Base-by-base conservation (phyloP, 164 flowering plant species). In the Tetrastigma voinierianum region DNA sequence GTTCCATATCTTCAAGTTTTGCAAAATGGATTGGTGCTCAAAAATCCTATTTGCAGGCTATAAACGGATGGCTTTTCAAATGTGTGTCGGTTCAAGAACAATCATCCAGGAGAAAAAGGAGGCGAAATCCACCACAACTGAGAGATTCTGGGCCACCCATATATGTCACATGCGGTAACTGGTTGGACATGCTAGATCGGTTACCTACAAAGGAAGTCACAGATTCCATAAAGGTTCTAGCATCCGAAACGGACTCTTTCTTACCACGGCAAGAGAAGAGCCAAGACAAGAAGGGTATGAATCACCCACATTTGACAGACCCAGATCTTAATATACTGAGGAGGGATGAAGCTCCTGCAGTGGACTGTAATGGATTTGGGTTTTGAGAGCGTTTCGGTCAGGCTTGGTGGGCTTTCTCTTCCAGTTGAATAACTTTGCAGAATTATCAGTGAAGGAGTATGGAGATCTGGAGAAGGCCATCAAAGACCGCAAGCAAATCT, bases 21-120 rank as follows among this genome's bases (percentile, higher is more conserved):
- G 72, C 76, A 1, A 91, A 87, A 70, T 91, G 96, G 97, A 80
- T 85, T 46, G 72, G 54, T 47, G 80, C 92, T 2, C 98, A 89
- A 64, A 85, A 75, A 59, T 77, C 80, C n/a, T 95, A 95, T 62
- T 65, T 95, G 62, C 71, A 77, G 43, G 75, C 94, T 14, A 84
- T 95, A 62, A 70, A 86, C 46, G 79, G 77, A 20, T 95, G 98
- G 98, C 93, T 95, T 19, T 40, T 58, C 55, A 95, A 87, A 78
- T 90, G 97, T 54, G 87, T 85, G 54, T 57, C 65, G 25, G 67
- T 76, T 24, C 82, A 74, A 6, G 81, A 77, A 47, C 80, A 77
- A 62, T 40, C 78, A 6, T 62, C 84, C 12, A 86, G 71, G 69
- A 81, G 83, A 66, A 85, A 70, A 72, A 77, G 80, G 59, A 70